Conservation (phyloP, 179 eudicot species). For the Silene noctiflora region DNA sequence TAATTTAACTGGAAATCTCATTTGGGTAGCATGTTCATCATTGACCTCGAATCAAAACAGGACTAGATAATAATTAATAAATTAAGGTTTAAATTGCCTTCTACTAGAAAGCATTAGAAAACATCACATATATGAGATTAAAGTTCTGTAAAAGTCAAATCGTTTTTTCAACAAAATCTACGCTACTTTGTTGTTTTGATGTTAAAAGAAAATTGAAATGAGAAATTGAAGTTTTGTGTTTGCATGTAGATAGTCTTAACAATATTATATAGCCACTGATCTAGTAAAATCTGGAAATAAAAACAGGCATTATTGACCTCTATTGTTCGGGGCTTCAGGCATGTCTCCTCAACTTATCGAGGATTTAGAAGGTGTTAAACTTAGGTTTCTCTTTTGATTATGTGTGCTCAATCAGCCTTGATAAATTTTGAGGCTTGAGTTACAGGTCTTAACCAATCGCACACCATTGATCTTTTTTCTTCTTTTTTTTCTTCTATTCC, state of each 20-base stretch:
- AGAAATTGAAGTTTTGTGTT: neutral
- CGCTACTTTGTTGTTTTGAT: neutral
- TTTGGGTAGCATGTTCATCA: neutral
- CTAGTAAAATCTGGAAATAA: neutral
- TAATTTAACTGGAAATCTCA: neutral
- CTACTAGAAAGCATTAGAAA: conserved; percentile 4
- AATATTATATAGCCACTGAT: neutral
- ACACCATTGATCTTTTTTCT: neutral
- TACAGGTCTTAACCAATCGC: neutral
- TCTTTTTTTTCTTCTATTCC: neutral
- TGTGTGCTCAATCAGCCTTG: neutral
- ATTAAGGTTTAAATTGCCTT: neutral
- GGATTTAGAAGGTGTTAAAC: neutral
- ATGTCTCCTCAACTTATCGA: neutral
- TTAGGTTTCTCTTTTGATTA: conserved; percentile 2
- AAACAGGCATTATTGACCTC: neutral
- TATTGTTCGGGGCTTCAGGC: neutral
- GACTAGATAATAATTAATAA: neutral
- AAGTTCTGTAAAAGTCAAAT: neutral
- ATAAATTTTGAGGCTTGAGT: conserved; percentile 2
- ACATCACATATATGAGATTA: neutral
- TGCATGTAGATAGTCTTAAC: neutral
- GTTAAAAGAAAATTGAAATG: neutral
- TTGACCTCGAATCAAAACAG: neutral
- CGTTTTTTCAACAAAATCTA: neutral